Percentiles rank a stretch among this genome's conserved stretches.
Evolutionary conservation across 495 filamentous ascomycete species (phyloP).

Genomic region (Astrocystis sublimbata): DNA sequence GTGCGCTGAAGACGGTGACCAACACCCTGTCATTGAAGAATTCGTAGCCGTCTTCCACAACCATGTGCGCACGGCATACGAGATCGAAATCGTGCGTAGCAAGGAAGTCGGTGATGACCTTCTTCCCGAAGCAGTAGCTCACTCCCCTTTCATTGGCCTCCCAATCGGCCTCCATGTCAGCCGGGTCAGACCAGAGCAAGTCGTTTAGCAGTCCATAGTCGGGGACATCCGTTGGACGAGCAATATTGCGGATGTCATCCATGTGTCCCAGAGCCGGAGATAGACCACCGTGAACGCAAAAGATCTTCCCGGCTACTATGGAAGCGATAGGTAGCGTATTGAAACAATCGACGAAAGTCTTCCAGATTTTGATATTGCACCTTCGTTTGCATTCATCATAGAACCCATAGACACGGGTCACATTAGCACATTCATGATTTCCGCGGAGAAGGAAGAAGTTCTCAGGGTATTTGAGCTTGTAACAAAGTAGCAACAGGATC

Average conservation of each 20-base stretch:
- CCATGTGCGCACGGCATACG: conserved; percentile 98
- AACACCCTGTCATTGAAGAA: conserved; percentile 96
- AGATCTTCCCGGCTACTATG: conserved; percentile 97
- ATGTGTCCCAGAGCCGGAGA: conserved; percentile 92
- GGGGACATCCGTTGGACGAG: conserved; percentile 93
- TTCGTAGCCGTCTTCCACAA: conserved; percentile 98
- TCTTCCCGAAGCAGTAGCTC: conserved; percentile 98
- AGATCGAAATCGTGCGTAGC: conserved; percentile 95
- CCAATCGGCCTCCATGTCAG: conserved; percentile 98
- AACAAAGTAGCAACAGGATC: conserved; percentile 92
- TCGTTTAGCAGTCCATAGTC: conserved; percentile 97
- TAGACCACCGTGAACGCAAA: conserved; percentile 96
- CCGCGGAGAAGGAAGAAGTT: conserved; percentile 98
- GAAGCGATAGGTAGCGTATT: conserved; percentile 94
- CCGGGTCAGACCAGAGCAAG: conserved; percentile 95
- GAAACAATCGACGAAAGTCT: conserved; percentile 97
- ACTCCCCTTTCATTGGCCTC: conserved; percentile 96
- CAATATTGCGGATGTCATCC: conserved; percentile 97
- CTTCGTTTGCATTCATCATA: conserved; percentile 99
- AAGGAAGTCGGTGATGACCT: conserved; percentile 96
- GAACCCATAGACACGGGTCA: conserved; percentile 97
- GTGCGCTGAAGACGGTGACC: conserved; percentile 96
- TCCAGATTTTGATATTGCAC: conserved; percentile 99
- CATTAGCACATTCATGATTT: conserved; percentile 98
- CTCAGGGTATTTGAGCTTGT: conserved; percentile 97